These are phyloP conservation scores for Hippophae rhamnoides DNA, from an alignment of 306 rosid species.

Conservation along the genomic window DNA sequence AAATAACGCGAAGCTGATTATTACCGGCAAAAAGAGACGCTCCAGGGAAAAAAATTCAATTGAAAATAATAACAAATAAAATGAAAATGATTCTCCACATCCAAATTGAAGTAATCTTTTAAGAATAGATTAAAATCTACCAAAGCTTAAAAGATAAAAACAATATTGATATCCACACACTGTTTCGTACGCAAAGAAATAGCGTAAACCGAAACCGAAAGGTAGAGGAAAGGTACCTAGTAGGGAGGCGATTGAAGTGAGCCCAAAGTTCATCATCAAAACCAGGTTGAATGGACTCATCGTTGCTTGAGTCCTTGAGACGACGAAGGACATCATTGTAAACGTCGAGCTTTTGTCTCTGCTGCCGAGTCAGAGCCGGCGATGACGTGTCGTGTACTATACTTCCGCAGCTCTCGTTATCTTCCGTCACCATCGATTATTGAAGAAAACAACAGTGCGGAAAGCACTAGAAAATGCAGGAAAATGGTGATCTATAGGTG, in stretches of 20 bases:
- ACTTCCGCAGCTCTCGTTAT: slow-evolving; percentile 63
- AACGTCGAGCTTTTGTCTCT: slow-evolving; percentile 58
- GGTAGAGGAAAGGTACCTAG: slow-evolving; percentile 49
- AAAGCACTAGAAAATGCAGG: slow-evolving; percentile 4
- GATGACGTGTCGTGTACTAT: slow-evolving; percentile 33
- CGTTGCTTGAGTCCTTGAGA: slow-evolving; percentile 51
- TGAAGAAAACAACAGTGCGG: not conserved
- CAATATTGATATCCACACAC: not conserved
- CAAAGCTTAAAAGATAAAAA: not conserved
- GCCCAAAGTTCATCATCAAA: slow-evolving; percentile 80
- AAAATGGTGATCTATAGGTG: not conserved
- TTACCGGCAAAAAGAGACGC: not conserved
- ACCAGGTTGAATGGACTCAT: slow-evolving; percentile 61
- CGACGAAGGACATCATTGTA: slow-evolving; percentile 94
- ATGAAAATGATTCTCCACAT: not conserved
- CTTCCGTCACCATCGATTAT: slow-evolving; percentile 50
- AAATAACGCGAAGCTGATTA: not conserved
- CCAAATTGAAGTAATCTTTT: slow-evolving; percentile 4
- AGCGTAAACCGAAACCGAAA: slow-evolving; percentile 9
- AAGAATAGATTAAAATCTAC: slow-evolving; percentile 9
- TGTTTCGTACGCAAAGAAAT: not conserved
- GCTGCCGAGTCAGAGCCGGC: slow-evolving; percentile 50
- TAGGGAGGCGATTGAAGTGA: slow-evolving; percentile 93
- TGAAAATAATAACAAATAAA: not conserved
- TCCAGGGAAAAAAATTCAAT: not conserved